phyloP scores from a whole-genome alignment of 495 filamentous ascomycete species.

The Penicillium canescens region DNA sequence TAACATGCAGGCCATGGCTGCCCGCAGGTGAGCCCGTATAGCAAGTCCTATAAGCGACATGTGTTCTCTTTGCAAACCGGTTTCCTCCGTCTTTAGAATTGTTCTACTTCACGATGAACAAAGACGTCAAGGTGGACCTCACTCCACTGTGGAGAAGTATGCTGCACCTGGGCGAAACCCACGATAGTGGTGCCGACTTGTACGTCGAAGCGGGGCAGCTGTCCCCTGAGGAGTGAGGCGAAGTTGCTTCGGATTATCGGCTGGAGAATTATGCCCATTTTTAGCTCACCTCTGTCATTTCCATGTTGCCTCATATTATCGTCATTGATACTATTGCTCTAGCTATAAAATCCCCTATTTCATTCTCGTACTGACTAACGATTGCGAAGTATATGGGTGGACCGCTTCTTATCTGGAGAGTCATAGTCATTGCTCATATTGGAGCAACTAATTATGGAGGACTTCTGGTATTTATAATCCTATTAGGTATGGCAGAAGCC shows the following conservation, averaged over 20 bases:
- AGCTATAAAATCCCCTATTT: too few species aligned
- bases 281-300: conserved; percentile 4
- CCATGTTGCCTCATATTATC: too few species aligned
- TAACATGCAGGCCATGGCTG: conserved; percentile 1
- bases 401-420: conserved; percentile 61
- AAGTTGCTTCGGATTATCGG: conserved; percentile 33
- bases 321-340: too few species aligned
- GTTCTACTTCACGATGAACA: conserved; percentile 12
- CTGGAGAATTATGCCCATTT: conserved; percentile 37
- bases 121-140: conserved; percentile 21
- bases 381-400: too few species aligned
- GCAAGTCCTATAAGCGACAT: not conserved
- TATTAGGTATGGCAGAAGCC: conserved; percentile 67
- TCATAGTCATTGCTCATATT: conserved; percentile 53
- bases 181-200: conserved; percentile 32
- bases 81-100: not conserved
- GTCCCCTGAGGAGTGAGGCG: conserved; percentile 27
- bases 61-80: too few species aligned
- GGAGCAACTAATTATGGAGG: conserved; percentile 57
- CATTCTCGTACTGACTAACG: too few species aligned
- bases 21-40: not conserved
- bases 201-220: conserved; percentile 34
- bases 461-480: conserved; percentile 56
- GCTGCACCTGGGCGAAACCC: conserved; percentile 20
- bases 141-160: conserved; percentile 23